Evolutionary conservation across 192 early-diverging fungal species (phyloP).

Genomic region (Gonapodya sp.): DNA sequence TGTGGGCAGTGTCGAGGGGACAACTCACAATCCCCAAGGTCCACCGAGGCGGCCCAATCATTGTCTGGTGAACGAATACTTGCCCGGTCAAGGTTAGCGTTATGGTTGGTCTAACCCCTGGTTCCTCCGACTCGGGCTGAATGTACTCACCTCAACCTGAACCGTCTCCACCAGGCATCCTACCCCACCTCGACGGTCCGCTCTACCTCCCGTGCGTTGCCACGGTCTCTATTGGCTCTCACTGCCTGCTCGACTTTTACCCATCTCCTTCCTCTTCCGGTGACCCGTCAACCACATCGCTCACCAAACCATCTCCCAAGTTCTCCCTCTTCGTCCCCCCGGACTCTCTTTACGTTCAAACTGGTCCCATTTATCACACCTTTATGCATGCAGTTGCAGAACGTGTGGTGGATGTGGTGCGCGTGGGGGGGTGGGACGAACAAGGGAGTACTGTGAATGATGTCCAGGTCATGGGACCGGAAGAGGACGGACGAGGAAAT

Average conservation of each 20-base stretch:
- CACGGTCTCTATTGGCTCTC: slow-evolving; percentile 32
- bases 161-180: slow-evolving; percentile 20
- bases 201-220: slow-evolving; percentile 39
- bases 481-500: neutral
- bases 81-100: slow-evolving; percentile 28
- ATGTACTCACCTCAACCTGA: neutral
- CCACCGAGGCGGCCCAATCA: slow-evolving; percentile 27
- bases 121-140: neutral
- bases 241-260: slow-evolving; percentile 36
- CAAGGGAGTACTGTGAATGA: neutral
- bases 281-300: neutral
- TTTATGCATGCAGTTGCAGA: neutral
- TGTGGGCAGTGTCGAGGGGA: neutral
- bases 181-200: slow-evolving; percentile 41
- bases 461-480: neutral
- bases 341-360: neutral
- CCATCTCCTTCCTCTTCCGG: neutral
- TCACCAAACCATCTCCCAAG: neutral
- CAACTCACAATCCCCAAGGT: neutral
- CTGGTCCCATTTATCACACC: neutral
- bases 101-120: no score
- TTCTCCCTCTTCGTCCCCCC: slow-evolving; percentile 4
- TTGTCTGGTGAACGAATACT: slow-evolving; percentile 39
- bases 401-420: neutral
- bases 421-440: neutral